Evolutionary conservation across 352 stramenopile genomes (phyloP).

Genomic region (Globisporangium paddicum): DNA sequence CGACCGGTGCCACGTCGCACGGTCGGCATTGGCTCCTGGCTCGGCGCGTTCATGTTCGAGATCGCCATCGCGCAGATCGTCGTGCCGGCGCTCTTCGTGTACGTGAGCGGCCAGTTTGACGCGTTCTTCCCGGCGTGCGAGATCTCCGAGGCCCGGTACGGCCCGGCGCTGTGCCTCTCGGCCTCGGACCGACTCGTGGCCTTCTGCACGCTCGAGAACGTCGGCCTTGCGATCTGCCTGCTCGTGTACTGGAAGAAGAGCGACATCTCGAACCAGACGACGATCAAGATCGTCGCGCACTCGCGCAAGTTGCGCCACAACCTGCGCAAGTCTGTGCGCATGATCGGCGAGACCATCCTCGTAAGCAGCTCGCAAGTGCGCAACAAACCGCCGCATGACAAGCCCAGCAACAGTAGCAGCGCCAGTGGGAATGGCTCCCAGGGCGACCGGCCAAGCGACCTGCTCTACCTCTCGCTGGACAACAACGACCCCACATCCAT

Average conservation of each 20-base stretch:
- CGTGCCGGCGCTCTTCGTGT: slow-evolving; percentile 55
- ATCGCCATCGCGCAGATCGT: slow-evolving; percentile 40
- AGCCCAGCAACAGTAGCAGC: neutral
- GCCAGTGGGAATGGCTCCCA: neutral
- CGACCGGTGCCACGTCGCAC: slow-evolving; percentile 39
- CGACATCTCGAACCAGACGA: slow-evolving; percentile 47
- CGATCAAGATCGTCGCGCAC: slow-evolving; percentile 51
- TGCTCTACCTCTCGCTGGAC: neutral
- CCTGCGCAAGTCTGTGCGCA: slow-evolving; percentile 47
- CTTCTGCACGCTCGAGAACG: slow-evolving; percentile 47
- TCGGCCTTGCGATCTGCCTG: slow-evolving; percentile 39
- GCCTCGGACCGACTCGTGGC: slow-evolving; percentile 24
- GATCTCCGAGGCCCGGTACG: slow-evolving; percentile 35
- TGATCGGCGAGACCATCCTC: slow-evolving; percentile 55
- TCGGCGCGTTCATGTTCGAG: slow-evolving; percentile 52
- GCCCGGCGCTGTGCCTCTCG: slow-evolving; percentile 24
- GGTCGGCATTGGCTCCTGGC: slow-evolving; percentile 52
- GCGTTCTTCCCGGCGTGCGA: slow-evolving; percentile 36
- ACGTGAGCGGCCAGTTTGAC: slow-evolving; percentile 58
- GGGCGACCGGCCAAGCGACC: neutral
- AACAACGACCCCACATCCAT: slow-evolving; percentile 20
- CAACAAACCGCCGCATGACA: slow-evolving; percentile 1
- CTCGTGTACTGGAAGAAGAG: slow-evolving; percentile 51
- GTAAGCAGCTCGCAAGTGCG: slow-evolving; percentile 13
- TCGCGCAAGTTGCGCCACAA: slow-evolving; percentile 47